phyloP scores from a whole-genome alignment of 345 rosid species.

The Eucalyptus curtisii region DNA sequence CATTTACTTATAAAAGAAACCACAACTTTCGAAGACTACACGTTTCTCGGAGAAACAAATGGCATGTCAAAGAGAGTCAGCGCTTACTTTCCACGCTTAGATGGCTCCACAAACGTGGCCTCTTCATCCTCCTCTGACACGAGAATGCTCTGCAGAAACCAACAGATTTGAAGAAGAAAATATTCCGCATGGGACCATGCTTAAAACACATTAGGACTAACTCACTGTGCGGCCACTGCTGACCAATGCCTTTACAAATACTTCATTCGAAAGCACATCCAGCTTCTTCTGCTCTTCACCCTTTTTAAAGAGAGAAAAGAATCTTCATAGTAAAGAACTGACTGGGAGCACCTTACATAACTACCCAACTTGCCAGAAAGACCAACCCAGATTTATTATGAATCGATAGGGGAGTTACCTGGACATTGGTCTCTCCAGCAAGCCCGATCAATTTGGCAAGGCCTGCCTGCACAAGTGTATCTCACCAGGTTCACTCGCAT shows the following conservation, averaged over 20 bases:
- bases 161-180: neutral
- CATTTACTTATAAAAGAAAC: neutral
- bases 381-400: neutral
- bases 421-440: conserved; percentile 95
- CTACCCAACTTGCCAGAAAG: neutral
- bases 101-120: conserved; percentile 71
- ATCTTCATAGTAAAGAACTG: neutral
- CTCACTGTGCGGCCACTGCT: conserved; percentile 98
- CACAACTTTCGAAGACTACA: neutral
- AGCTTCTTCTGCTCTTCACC: conserved; percentile 99
- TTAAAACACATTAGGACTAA: neutral
- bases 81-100: conserved; percentile 70
- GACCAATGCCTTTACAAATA: conserved; percentile 80
- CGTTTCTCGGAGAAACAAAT: neutral
- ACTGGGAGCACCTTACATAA: neutral
- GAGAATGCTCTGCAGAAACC: conserved; percentile 60
- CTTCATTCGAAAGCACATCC: conserved; percentile 95
- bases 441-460: conserved; percentile 92
- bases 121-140: conserved; percentile 98
- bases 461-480: conserved; percentile 62
- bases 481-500: neutral
- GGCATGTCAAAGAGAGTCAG: neutral
- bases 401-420: conserved; percentile 28
- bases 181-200: neutral
- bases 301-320: conserved; percentile 10